A percentile compares a stretch with the other conserved stretches of the same genome.
Evolutionary conservation across 108 stramenopile species (phyloP).

Genomic region (Nitzschia putrida): DNA sequence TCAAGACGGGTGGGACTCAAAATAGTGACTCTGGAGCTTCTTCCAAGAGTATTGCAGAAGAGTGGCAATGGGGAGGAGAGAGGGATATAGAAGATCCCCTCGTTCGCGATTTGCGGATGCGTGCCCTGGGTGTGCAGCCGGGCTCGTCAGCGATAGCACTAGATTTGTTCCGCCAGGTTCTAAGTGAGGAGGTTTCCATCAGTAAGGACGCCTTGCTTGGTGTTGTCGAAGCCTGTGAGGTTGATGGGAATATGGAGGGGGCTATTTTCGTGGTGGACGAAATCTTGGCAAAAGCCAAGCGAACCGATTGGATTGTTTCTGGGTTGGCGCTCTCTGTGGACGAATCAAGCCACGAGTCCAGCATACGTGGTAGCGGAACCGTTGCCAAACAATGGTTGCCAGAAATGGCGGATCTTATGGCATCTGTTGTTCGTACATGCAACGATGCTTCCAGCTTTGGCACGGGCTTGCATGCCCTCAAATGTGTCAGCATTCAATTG

Average conservation of each 20-base stretch:
- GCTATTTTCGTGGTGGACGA: slow-evolving; percentile 45
- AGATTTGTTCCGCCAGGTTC: slow-evolving; percentile 45
- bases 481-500: slow-evolving; percentile 26
- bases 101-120: slow-evolving; percentile 65
- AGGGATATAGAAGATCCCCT: slow-evolving; percentile 55
- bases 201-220: slow-evolving; percentile 61
- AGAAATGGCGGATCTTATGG: slow-evolving; percentile 13
- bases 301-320: slow-evolving; percentile 30
- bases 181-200: slow-evolving; percentile 53
- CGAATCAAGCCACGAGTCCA: background rate
- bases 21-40: background rate
- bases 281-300: slow-evolving; percentile 23
- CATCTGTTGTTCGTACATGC: slow-evolving; percentile 50
- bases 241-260: slow-evolving; percentile 60
- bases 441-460: slow-evolving; percentile 61
- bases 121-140: slow-evolving; percentile 30
- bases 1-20: background rate
- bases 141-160: slow-evolving; percentile 39
- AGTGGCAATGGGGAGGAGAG: slow-evolving; percentile 77
- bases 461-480: slow-evolving; percentile 48
- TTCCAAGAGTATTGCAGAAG: slow-evolving; percentile 17
- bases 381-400: slow-evolving; percentile 12
- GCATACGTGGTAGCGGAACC: background rate
- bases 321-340: slow-evolving; percentile 11
- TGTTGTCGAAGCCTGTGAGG: slow-evolving; percentile 59